Evolutionary conservation across 148 eudicot species (phyloP), one percentile per base, ranked within the genome.

Genomic region (Diospyros lotus): DNA sequence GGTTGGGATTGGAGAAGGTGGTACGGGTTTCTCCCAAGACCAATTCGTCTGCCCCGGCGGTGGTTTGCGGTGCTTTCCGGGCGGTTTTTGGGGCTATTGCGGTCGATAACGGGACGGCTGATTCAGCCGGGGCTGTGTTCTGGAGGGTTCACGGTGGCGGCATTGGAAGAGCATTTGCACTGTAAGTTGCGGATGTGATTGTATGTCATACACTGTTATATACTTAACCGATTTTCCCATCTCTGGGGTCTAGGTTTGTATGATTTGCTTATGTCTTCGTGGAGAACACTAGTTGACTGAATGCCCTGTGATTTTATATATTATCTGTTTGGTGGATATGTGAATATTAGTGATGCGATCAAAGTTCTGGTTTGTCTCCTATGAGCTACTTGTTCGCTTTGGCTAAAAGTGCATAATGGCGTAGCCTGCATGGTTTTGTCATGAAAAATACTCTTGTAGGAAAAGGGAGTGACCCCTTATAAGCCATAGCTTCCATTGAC

Each of bases 61-160:
- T 93, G 68, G 88, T 91, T 5, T 93, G 98, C 72, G 96, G 92
- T 73, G 90, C 93, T 46, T 91, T 86, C 45, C 91, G 93, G 51
- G 88, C 96, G 13, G 73, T 89, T 18, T 86, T 91, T 56, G 96
- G 93, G 44, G 96, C 96, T 0, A 73, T 91, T 72, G 86, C 93
- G 44, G 68, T 89, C 8, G 96, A 91, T 64, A 64, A 78, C 18
- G 77, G 74, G 66, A 86, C 76, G 50, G 74, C 83, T 0, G 90
- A 87, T 76, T 81, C 61, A 50, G 93, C 93, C 9, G 81, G 63
- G 41, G 52, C 48, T 53, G 81, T 91, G 40, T 87, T 84, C 69
- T 80, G 86, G 93, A 75, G 48, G 42, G 77, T 86, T 53, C 89
- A 84, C 63, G 52, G 72, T 14, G 72, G 77, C 40, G 71, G 67